These are phyloP conservation scores for Tylopilus balloui DNA, from an alignment of 768 basidiomycete genomes.

Conservation along the genomic window DNA sequence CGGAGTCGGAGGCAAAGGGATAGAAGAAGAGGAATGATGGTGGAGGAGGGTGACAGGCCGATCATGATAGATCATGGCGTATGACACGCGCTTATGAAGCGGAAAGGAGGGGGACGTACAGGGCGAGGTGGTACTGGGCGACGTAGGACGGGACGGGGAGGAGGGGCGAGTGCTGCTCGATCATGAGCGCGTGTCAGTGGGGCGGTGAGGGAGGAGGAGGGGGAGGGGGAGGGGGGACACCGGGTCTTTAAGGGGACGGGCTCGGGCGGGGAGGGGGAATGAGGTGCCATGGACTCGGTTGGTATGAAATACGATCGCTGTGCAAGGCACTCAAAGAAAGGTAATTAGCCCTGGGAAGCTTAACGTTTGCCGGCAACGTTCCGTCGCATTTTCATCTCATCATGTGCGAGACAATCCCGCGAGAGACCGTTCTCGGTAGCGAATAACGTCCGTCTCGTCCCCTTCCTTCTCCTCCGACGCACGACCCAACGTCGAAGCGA, in stretches of 20 bases:
- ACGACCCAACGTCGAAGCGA: conserved; percentile 22
- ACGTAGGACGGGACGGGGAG: conserved; percentile 53
- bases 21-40: conserved; percentile 6
- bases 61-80: conserved; percentile 32
- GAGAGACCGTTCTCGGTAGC: conserved; percentile 35
- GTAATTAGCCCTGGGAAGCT: conserved; percentile 34
- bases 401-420: conserved; percentile 27
- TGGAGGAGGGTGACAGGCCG: conserved; percentile 21
- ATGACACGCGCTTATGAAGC: conserved; percentile 25
- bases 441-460: conserved; percentile 28
- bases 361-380: conserved; percentile 33
- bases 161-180: conserved; percentile 44
- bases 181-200: conserved; percentile 42
- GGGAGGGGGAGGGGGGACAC: conserved; percentile 3
- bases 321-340: conserved; percentile 31
- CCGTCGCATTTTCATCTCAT: conserved; percentile 27
- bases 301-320: conserved; percentile 34
- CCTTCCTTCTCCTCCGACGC: not conserved
- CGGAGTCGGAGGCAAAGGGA: not conserved
- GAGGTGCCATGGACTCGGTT: not conserved
- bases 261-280: conserved; percentile 4
- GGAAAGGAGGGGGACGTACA: conserved; percentile 39
- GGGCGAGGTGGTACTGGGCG: conserved; percentile 56
- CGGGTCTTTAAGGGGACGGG: conserved; percentile 19
- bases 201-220: not conserved